Base-by-base conservation (phyloP, 2,329 filamentous ascomycete species). In the Paraphoma sp. region DNA sequence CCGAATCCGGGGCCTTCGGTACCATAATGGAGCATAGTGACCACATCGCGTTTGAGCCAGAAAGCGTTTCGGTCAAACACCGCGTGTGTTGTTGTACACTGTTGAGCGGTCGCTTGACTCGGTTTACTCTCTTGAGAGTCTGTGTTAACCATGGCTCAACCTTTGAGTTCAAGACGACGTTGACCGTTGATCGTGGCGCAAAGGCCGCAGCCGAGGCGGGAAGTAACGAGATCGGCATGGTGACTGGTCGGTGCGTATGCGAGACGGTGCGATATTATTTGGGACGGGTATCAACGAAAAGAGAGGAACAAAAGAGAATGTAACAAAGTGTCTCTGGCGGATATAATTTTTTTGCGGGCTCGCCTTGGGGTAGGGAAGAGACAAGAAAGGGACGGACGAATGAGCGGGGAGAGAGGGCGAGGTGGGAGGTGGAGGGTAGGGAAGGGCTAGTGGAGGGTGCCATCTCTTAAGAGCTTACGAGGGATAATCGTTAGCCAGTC, bases 181-280 rank as follows among this genome's bases (percentile, higher is more conserved):
- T 98, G 78, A 96, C 94, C 28, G 92, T 93, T 47, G 92, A 92
- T 73, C 95, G 87, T 69, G 94, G 94, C 70, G 94, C 94, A 83
- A 98, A 99, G 73, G 95, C 94, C 61, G 93, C 93, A 67, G 95
- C 95, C 72, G 95, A 98, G 62, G 94, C 94, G 69, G 95, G 95
- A 70, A 99, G 84, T 77, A 99, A 84, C 84, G 95, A 90, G 73
- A 93, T 90, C 77, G 93, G 93, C 95, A 98, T 98, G 45, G 62
- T 66, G 53, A 44, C 48, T 64, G 57, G 60, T 70, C 69, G 63
- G 67, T 63, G 56, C 61, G 52, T 60, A 65, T 64, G 66, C 65
- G 67, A 67, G 64, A 69, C 61, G 64, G 54, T 58, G 65, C 69
- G 68, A 70, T 71, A 71, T 71, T 73, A 72, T 64, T 68, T 67